A percentile compares a stretch with the other conserved stretches of the same genome.
These are phyloP conservation scores for Periconia sp. DNA, from an alignment of 2,329 filamentous ascomycete genomes.

Conservation along the genomic window DNA sequence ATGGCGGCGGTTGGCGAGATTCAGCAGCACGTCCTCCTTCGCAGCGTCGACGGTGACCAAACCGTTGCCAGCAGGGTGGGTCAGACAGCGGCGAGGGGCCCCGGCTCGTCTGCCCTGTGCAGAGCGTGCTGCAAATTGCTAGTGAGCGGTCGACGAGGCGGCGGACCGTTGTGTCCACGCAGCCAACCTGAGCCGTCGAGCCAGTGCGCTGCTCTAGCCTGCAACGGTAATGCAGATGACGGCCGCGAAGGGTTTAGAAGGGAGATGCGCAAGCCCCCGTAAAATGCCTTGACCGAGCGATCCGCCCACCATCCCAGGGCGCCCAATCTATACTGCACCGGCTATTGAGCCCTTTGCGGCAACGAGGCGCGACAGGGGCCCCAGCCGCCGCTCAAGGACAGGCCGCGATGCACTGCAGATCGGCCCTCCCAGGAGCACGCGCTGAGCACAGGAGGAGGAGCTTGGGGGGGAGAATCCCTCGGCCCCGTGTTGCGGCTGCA, in stretches of 20 bases:
- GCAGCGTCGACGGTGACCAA: constrained; percentile 41
- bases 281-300: constrained; percentile 43
- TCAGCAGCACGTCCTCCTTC: constrained; percentile 36
- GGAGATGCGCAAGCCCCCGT: constrained; percentile 40
- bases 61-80: constrained; percentile 46
- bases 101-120: constrained; percentile 36
- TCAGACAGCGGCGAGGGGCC: constrained; percentile 43
- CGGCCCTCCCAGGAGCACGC: constrained; percentile 33
- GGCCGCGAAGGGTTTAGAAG: constrained; percentile 35
- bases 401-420: constrained; percentile 50
- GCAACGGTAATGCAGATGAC: constrained; percentile 51
- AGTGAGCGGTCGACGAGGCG: constrained; percentile 39
- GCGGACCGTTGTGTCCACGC: constrained; percentile 45
- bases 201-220: constrained; percentile 34
- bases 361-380: constrained; percentile 27
- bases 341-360: constrained; percentile 46
- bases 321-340: constrained; percentile 46
- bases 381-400: constrained; percentile 41
- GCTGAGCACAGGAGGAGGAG: constrained; percentile 16
- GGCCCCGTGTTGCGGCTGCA: constrained; percentile 22
- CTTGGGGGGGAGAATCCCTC: no score
- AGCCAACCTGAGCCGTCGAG: constrained; percentile 36
- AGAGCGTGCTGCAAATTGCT: constrained; percentile 35
- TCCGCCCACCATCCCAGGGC: constrained; percentile 41
- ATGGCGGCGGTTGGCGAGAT: constrained; percentile 42